Base-by-base conservation (phyloP, 495 filamentous ascomycete species). In the Penicillium angulare region DNA sequence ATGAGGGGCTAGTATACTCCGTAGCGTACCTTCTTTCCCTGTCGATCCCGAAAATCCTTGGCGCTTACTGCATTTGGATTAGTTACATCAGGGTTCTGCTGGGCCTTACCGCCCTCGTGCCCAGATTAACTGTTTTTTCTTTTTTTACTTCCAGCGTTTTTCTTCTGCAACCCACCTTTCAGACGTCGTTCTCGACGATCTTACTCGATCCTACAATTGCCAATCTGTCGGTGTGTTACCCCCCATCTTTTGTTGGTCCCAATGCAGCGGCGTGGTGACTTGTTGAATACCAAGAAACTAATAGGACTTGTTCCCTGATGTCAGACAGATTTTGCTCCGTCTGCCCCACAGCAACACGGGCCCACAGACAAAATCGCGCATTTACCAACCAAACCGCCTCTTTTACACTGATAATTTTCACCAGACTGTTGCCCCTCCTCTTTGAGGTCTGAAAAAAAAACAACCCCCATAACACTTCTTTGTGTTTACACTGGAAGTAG, bases 361-460 rank as follows among this genome's bases (percentile, higher is more conserved):
- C 56, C 62, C 62, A 63, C 62, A 60, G 53, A 65, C 43, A 65
- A 63, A 62, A 63, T 65, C 59, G 54, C 59, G 52, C 53, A 65
- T 53, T 56, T 18, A 47, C 52, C 58, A 58, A 55, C 55, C 47
- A 27, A 56, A 62, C 47, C 48, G 31, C 29, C 44, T 42, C 21
- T 38, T 41, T 16, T 16, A 47, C 47, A 32, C 55, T 59, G 50
- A 62, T 60, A 48, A 52, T 64, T 64, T 62, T 59, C 15, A n/a
- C n/a, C 54, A 49, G 34, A 50, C 22, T 49, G 32, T 46, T 42
- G 29, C 32, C 40, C 53, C 50, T 44, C 31, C 35, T 42, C 52
- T 47, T 26, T 44, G 52, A 49, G 52, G 48, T 50, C 29, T 15
- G 38, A 56, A 56, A 52, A 48, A 38, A 23, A 49, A 52, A 35